Evolutionary conservation across 257 asterid species (phyloP), one percentile per base, ranked within the genome.

Genomic region (Scutellaria galericulata): DNA sequence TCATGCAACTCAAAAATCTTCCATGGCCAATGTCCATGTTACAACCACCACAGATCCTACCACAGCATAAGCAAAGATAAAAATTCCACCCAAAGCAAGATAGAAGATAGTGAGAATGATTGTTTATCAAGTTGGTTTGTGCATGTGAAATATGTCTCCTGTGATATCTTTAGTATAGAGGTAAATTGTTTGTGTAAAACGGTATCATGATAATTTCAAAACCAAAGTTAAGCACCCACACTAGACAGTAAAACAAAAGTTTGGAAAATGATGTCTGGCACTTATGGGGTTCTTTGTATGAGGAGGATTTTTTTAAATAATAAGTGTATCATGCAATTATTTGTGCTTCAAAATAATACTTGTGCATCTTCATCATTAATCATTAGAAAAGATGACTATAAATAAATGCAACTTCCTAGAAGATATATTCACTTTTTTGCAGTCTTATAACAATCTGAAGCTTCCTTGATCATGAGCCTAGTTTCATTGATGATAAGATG

Each of bases 31-130:
- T 90, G 77, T 88, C 98, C 24, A 82, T 73, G 77, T 84, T 87
- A 80, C 99, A 94, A 66, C 97, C 96, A 76, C 92, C 98, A 85
- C 99, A 94, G 52, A 91, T 82, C 93, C 97, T 91, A 82, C 82
- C 77, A 83, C 54, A 77, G 47, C 35, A 20, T 48, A 60, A 37
- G 41, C 52, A 50, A 59, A 41, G 41, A 14, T 58, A 44, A 7
- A 20, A 45, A 42, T 11, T 40, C 14, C 31, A 24, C 35, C 24
- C 53, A 73, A 70, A 65, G 57, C 51, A 53, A 53, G 55, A 71
- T 10, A 46, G 37, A 46, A 12, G 45, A 64, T 55, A 5, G 47
- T 20, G 56, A 61, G 37, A 18, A 62, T 14, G 14, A 63, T 31
- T 47, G 11, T 39, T 27, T 54, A 50, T 53, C 58, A 53, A 7